Evolutionary conservation across 2,329 filamentous ascomycete genomes (phyloP).

Genomic region (Penicillium sp.): DNA sequence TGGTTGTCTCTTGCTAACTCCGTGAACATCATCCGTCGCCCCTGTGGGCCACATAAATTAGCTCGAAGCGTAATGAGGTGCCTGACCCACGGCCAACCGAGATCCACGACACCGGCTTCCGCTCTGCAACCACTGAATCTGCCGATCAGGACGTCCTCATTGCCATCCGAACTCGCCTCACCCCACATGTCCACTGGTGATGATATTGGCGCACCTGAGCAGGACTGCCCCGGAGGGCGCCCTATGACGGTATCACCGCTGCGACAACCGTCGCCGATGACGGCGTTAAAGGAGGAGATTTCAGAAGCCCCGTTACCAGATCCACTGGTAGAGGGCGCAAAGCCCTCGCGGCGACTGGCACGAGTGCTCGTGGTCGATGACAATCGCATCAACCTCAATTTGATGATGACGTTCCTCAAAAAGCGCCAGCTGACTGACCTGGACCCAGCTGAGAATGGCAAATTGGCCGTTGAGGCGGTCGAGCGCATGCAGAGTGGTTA

Average conservation of each 20-base stretch:
- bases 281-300: constrained; percentile 7
- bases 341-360: constrained; percentile 11
- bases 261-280: constrained; percentile 6
- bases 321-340: constrained; percentile 12
- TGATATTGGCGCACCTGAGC: not conserved
- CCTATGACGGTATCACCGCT: not conserved
- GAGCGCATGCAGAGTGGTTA: constrained; percentile 33
- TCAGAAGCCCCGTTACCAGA: constrained; percentile 9
- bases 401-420: constrained; percentile 44
- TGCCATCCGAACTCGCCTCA: constrained; percentile 1
- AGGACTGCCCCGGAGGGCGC: not conserved
- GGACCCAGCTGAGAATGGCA: constrained; percentile 43
- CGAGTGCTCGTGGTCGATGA: constrained; percentile 46
- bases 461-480: constrained; percentile 41
- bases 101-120: constrained; percentile 10
- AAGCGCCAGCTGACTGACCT: constrained; percentile 35
- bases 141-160: constrained; percentile 5
- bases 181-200: not conserved
- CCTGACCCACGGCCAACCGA: constrained; percentile 18
- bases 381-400: constrained; percentile 45
- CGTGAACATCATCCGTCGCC: constrained; percentile 39
- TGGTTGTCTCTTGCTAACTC: constrained; percentile 30
- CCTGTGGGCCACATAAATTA: constrained; percentile 42
- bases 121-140: constrained; percentile 14
- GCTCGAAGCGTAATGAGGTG: constrained; percentile 35